A percentile compares a stretch with the other conserved stretches of the same genome.
Conservation (phyloP, 2,329 filamentous ascomycete genomes). For the Stagonosporopsis chrysanthemi region DNA sequence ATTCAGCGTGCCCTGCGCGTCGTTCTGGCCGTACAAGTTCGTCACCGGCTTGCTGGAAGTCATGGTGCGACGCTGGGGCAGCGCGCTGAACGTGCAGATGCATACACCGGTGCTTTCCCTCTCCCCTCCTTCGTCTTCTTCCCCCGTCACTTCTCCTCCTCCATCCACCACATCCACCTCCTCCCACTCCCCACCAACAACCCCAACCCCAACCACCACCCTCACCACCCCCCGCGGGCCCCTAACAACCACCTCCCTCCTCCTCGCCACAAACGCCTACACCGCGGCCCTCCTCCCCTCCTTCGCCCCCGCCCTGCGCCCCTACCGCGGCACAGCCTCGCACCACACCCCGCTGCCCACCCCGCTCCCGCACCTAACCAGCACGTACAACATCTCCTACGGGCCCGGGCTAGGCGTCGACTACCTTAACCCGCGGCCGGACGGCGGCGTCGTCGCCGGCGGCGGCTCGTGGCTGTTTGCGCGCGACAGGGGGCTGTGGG, state of each 20-base stretch:
- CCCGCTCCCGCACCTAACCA: slow-evolving; percentile 29
- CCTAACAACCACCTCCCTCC: slow-evolving; percentile 29
- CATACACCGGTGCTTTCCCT: slow-evolving; percentile 27
- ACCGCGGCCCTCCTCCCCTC: slow-evolving; percentile 38
- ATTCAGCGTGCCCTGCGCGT: slow-evolving; percentile 26
- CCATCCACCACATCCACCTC: no score
- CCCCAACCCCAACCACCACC: no score
- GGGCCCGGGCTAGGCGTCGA: slow-evolving; percentile 11
- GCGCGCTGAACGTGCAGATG: slow-evolving; percentile 34
- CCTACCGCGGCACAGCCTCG: slow-evolving; percentile 42
- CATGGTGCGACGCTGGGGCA: slow-evolving; percentile 22
- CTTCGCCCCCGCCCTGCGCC: slow-evolving; percentile 49
- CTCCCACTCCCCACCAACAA: no score
- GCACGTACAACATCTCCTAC: slow-evolving; percentile 40
- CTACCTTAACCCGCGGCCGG: slow-evolving; percentile 25
- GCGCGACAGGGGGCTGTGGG: slow-evolving; percentile 52
- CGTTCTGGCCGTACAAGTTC: slow-evolving; percentile 41
- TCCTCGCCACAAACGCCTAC: slow-evolving; percentile 42
- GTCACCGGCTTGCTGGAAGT: slow-evolving; percentile 31
- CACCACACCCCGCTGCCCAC: slow-evolving; percentile 22
- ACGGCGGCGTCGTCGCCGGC: slow-evolving; percentile 24
- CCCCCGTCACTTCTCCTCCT: slow-evolving; percentile 22
- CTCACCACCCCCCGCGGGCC: no score
- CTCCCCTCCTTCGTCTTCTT: not conserved
- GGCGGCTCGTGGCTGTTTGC: slow-evolving; percentile 51